Evolutionary conservation across 345 rosid genomes (phyloP).

Genomic region (Arabis alpina): DNA sequence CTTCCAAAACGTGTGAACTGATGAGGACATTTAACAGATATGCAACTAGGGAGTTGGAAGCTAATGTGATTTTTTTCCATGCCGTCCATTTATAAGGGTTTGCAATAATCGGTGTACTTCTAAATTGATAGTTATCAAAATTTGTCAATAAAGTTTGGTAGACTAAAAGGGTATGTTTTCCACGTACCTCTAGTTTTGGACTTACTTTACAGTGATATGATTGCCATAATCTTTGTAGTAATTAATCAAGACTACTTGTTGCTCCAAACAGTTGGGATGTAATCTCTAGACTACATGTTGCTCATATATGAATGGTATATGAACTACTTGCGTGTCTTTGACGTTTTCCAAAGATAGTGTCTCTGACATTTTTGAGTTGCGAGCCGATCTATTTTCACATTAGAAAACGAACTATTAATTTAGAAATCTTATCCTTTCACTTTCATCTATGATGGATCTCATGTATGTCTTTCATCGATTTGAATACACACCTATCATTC

Average conservation of each 20-base stretch:
- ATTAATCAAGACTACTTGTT: slow-evolving; percentile 12
- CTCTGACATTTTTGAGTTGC: slow-evolving; percentile 37
- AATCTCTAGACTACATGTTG: no score
- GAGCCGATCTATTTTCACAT: slow-evolving; percentile 35
- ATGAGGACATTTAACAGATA: neutral
- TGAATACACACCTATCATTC: neutral
- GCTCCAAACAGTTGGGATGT: slow-evolving; percentile 20
- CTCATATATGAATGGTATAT: neutral
- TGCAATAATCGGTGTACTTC: slow-evolving; percentile 18
- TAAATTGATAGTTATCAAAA: neutral
- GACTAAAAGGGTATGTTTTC: slow-evolving; percentile 10
- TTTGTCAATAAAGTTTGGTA: slow-evolving; percentile 32
- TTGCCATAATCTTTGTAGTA: slow-evolving; percentile 11
- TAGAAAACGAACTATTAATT: neutral
- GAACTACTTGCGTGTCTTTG: slow-evolving; percentile 32
- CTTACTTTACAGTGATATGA: slow-evolving; percentile 13
- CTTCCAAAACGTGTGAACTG: neutral
- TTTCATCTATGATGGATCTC: slow-evolving; percentile 4
- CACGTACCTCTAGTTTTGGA: slow-evolving; percentile 10
- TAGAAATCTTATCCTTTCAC: neutral
- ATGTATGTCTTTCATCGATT: neutral
- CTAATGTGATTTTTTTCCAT: slow-evolving; percentile 3
- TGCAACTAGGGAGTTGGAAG: slow-evolving; percentile 28
- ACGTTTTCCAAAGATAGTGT: slow-evolving; percentile 18
- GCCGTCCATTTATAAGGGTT: slow-evolving; percentile 36